Base-by-base conservation (phyloP, 306 rosid species). In the Amphicarpaea edgeworthii region DNA sequence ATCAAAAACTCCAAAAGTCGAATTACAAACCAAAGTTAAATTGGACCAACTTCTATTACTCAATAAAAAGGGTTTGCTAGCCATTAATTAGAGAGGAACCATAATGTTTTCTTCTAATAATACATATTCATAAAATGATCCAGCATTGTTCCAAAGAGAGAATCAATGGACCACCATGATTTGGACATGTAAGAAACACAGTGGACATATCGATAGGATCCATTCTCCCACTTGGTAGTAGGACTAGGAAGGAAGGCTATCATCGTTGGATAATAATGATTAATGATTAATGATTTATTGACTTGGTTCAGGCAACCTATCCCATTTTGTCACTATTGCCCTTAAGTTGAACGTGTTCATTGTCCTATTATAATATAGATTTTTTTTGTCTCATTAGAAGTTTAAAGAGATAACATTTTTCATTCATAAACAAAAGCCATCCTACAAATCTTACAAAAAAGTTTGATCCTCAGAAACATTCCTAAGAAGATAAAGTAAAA, bases 281-380 rank as follows among this genome's bases (percentile, higher is more conserved):
- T n/a, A n/a, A n/a, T n/a, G n/a, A n/a, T n/a, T n/a, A n/a, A 14
- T 40, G 11, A 64, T 16, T 14, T 8, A 68, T 47, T 15, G 54
- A 49, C 59, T 64, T 32, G 9, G 4, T 65, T 46, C 79, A 24
- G 6, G 10, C 46, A 72, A 14, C 68, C 70, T 50, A 43, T 72
- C 1, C 26, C 19, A 66, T 47, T 66, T 66, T 67, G 15, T 41
- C 82, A 26, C 74, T 24, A 72, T 66, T 45, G 41, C 55, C 19
- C 32, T 71, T 71, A 55, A 70, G 2, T 81, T 54, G 81, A 42
- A 24, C 6, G 8, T 62, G 0, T 43, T 60, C 68, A 50, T 23
- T 53, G 46, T 12, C 4, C 6, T 43, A 43, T 26, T 43, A 55
- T 10, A 69, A 2, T 24, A 15, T 8, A 8, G 14, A 34, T 34